Conservation (phyloP, 306 rosid species). For the Trichosanthes cucumerina region DNA sequence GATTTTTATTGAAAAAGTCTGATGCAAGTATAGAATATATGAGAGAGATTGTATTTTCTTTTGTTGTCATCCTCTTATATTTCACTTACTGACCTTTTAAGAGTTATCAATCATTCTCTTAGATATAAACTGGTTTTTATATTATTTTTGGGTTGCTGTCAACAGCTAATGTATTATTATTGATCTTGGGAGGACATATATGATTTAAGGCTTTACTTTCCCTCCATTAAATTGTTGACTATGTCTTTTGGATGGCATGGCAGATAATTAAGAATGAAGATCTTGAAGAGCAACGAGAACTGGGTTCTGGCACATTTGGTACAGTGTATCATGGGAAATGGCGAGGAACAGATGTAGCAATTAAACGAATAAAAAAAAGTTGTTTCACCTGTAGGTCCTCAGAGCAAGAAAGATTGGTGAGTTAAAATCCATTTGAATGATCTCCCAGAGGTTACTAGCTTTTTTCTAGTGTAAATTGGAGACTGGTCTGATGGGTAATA, state of each 20-base stretch:
- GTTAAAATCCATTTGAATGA: not conserved
- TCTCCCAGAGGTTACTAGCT: not conserved
- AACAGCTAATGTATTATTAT: not conserved
- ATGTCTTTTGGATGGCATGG: slow-evolving; percentile 15
- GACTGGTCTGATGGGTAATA: not conserved
- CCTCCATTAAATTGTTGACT: not conserved
- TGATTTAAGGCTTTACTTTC: not conserved
- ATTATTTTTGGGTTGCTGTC: not conserved
- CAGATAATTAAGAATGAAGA: slow-evolving; percentile 70
- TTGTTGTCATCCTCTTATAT: not conserved
- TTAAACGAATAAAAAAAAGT: slow-evolving; percentile 66
- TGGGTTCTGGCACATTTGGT: slow-evolving; percentile 83
- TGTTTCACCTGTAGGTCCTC: slow-evolving; percentile 68
- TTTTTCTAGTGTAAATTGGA: not conserved
- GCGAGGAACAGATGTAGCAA: slow-evolving; percentile 83
- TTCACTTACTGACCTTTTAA: not conserved
- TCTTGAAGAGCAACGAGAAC: slow-evolving; percentile 72
- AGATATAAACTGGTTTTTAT: not conserved
- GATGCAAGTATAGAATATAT: not conserved
- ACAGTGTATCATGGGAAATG: slow-evolving; percentile 85
- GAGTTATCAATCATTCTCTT: not conserved
- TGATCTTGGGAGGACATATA: not conserved
- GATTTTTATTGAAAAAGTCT: not conserved
- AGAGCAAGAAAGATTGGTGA: slow-evolving; percentile 68
- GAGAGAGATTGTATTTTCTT: not conserved